A percentile compares a stretch with the other conserved stretches of the same genome.
phyloP scores from a whole-genome alignment of 2,329 filamentous ascomycete genomes.

The Diaporthe citri region DNA sequence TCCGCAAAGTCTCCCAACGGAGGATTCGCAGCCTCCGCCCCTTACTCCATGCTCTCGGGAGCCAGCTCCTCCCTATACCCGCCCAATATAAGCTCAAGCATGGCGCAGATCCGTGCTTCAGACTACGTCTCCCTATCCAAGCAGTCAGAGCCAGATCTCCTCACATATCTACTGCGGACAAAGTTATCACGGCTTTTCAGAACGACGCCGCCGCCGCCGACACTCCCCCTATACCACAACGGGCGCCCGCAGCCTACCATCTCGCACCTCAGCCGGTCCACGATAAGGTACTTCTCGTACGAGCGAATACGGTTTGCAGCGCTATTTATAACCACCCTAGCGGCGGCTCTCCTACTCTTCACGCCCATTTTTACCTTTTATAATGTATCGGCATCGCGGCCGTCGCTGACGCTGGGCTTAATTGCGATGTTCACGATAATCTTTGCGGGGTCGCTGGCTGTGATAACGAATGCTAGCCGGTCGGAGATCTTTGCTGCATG shows the following conservation, averaged over 20 bases:
- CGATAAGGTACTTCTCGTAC: background rate
- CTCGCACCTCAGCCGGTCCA: background rate
- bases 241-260: background rate
- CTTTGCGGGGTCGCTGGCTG: conserved; percentile 23
- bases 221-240: background rate
- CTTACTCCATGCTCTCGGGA: background rate
- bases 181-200: background rate
- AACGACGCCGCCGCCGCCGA: background rate
- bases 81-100: background rate
- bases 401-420: conserved; percentile 35
- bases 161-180: conserved; percentile 5
- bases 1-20: background rate
- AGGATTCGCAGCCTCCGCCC: background rate
- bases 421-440: conserved; percentile 35
- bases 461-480: conserved; percentile 35
- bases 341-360: conserved; percentile 14
- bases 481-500: conserved; percentile 38
- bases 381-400: conserved; percentile 7
- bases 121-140: conserved; percentile 13
- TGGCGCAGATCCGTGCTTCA: conserved; percentile 7
- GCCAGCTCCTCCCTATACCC: conserved; percentile 11
- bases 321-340: background rate
- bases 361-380: conserved; percentile 30
- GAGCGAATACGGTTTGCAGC: background rate
- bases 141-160: background rate